Conservation (phyloP, 2,329 filamentous ascomycete genomes). For the Akanthomyces lecanii region DNA sequence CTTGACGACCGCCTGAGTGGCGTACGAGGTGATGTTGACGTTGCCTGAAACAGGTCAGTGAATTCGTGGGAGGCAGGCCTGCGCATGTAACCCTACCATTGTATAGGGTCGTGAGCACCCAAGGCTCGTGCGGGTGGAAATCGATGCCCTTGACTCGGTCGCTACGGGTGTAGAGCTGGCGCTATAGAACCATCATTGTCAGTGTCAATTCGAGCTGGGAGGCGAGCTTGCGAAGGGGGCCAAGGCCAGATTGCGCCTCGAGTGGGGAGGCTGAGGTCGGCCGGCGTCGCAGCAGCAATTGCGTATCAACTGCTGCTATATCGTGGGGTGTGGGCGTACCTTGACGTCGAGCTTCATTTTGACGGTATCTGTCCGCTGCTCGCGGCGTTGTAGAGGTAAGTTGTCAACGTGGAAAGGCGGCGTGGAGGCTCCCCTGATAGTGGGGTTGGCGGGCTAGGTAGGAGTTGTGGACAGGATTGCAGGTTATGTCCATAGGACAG, state of each 20-base stretch:
- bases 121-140: conserved; percentile 95
- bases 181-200: conserved; percentile 23
- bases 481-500: background rate
- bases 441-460: conserved; percentile 18
- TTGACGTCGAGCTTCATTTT: conserved; percentile 42
- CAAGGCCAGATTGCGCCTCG: conserved; percentile 15
- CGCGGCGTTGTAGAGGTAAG: conserved; percentile 9
- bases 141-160: conserved; percentile 97
- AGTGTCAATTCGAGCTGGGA: background rate
- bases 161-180: conserved; percentile 64
- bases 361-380: conserved; percentile 22
- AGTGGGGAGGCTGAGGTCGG: background rate
- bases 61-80: background rate
- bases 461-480: conserved; percentile 7
- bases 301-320: background rate
- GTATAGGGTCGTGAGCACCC: conserved; percentile 94
- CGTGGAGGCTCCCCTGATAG: conserved; percentile 19
- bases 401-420: conserved; percentile 17
- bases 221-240: conserved; percentile 3
- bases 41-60: conserved; percentile 59
- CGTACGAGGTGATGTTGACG: conserved; percentile 99
- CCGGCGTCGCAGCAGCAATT: background rate
- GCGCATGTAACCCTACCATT: conserved; percentile 59
- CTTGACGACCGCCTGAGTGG: conserved; percentile 94
- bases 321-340: conserved; percentile 26